Evolutionary conservation across 2,329 filamentous ascomycete genomes (phyloP), one percentile per base, ranked within the genome.

Genomic region (Juglanconis sp.): DNA sequence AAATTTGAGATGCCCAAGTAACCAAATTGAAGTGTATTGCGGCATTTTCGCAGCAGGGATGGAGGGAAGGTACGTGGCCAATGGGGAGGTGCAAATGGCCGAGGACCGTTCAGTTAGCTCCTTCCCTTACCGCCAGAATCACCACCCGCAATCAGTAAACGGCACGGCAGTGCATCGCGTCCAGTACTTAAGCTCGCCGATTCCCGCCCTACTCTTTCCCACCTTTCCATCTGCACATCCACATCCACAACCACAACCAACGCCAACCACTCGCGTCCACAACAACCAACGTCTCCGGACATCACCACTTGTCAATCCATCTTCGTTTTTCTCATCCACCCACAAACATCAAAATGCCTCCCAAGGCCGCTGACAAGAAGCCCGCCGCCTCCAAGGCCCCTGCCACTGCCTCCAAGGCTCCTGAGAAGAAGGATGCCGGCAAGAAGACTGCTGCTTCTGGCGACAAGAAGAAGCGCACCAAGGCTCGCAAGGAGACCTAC

Each of bases 401-500:
- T 63, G 91, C 81, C 56, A 84, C 90, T 75, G 84, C 84, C 68
- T 83, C 81, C 71, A 87, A 87, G 82, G 83, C 82, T 66, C 83
- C 83, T 61, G 93, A 97, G 88, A 97, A 97, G 90, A 97, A 98
- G 89, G 94, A 98, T 82, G 95, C 94, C 68, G 95, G 94, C 85
- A 99, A 99, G 91, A 99, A 98, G 90, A 98, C 95, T 53, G 92
- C 94, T 63, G 87, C 93, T 65, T 87, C 91, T 75, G 95, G 95
- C 67, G 95, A 98, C 72, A 98, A 98, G 92, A 99, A 99, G 91
- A 99, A 98, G 93, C 92, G 95, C 76, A 96, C 92, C 84, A 99
- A 99, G 93, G 91, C 93, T 69, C 89, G 95, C 82, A 98, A 98
- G 90, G 95, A 99, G 87, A 99, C 95, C n/a, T 99, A 99, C 86